Conservation (phyloP, 495 filamentous ascomycete genomes). For the Aspergillus nanangensis region DNA sequence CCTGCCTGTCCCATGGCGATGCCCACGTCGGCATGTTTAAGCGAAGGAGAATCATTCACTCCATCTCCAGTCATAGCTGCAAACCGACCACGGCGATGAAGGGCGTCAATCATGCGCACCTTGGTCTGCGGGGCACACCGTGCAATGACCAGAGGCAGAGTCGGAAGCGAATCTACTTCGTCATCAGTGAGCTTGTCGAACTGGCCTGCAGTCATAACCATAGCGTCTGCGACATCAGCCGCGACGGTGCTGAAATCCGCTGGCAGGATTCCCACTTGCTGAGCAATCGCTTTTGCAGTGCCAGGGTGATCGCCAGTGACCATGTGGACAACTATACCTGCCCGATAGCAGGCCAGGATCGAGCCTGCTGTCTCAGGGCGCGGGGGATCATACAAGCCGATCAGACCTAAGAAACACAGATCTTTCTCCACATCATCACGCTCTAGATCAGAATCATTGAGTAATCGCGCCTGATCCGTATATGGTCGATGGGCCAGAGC, state of each 20-base stretch:
- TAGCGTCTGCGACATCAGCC: constrained; percentile 50
- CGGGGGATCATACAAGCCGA: constrained; percentile 62
- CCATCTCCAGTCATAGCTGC: constrained; percentile 86
- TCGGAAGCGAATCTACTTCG: constrained; percentile 60
- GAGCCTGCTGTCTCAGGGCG: constrained; percentile 40
- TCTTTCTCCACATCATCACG: constrained; percentile 40
- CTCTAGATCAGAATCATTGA: constrained; percentile 8
- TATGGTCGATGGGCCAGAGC: constrained; percentile 47
- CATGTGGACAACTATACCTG: constrained; percentile 69
- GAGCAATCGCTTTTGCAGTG: constrained; percentile 60
- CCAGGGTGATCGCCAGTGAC: constrained; percentile 64
- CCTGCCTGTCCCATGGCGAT: constrained; percentile 78
- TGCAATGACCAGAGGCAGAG: constrained; percentile 64
- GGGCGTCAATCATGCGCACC: constrained; percentile 71
- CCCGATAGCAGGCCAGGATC: constrained; percentile 54
- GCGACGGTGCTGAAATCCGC: constrained; percentile 42
- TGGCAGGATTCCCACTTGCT: constrained; percentile 64
- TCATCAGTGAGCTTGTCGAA: constrained; percentile 61
- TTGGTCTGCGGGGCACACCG: constrained; percentile 69
- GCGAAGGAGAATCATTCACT: constrained; percentile 78
- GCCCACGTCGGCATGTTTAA: constrained; percentile 79
- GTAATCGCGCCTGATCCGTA: constrained; percentile 1
- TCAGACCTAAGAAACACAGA: constrained; percentile 59
- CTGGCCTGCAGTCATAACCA: constrained; percentile 63
- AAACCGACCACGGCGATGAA: constrained; percentile 60